phyloP scores from a whole-genome alignment of 2,329 filamentous ascomycete species.

The Claviceps maximensis region DNA sequence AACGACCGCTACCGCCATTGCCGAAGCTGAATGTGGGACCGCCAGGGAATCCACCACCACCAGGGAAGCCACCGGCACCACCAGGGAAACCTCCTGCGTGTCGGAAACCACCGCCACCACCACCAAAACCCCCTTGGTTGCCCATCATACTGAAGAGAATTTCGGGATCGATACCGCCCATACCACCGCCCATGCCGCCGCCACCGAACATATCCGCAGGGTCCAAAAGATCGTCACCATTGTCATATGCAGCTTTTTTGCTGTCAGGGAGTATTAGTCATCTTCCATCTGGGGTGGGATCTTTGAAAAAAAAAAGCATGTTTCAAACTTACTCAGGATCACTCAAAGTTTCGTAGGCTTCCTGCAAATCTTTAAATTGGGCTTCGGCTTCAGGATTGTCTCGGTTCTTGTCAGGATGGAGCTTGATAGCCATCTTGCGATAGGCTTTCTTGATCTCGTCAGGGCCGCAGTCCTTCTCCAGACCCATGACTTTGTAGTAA shows the following conservation, averaged over 20 bases:
- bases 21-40: slow-evolving; percentile 42
- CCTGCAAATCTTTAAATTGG: slow-evolving; percentile 94
- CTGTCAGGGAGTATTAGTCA: slow-evolving; percentile 26
- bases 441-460: slow-evolving; percentile 93
- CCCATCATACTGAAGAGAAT: slow-evolving; percentile 80
- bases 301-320: neutral
- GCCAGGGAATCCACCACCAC: slow-evolving; percentile 31
- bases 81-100: slow-evolving; percentile 37
- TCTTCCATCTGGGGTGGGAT: neutral
- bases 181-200: slow-evolving; percentile 50
- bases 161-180: slow-evolving; percentile 59
- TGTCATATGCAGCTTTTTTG: slow-evolving; percentile 84
- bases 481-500: slow-evolving; percentile 92
- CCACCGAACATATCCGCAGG: slow-evolving; percentile 73
- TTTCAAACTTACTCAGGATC: slow-evolving; percentile 64
- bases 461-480: slow-evolving; percentile 76
- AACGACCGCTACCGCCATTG: slow-evolving; percentile 19
- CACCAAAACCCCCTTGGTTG: slow-evolving; percentile 43
- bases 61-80: slow-evolving; percentile 35
- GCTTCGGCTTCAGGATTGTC: slow-evolving; percentile 73
- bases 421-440: slow-evolving; percentile 81
- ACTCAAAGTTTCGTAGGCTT: slow-evolving; percentile 91
- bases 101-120: slow-evolving; percentile 36
- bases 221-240: slow-evolving; percentile 81
- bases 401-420: slow-evolving; percentile 97